Percentiles rank a stretch among this genome's conserved stretches.
phyloP scores from a whole-genome alignment of 116 monocot genomes.

The Thalassia testudinum region DNA sequence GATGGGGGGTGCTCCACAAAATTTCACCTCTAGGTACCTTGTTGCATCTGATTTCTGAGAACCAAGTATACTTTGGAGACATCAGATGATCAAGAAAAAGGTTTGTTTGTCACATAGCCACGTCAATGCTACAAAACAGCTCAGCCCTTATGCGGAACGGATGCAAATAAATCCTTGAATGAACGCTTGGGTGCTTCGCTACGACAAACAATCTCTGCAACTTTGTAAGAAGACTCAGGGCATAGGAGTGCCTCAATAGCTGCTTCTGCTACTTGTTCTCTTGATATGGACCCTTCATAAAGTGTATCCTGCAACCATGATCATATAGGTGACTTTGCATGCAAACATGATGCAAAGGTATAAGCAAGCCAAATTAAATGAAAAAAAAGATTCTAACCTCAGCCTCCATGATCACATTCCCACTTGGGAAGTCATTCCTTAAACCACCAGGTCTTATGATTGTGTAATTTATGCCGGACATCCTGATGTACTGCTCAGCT shows the following conservation, averaged over 20 bases:
- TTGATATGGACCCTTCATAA: conserved; percentile 60
- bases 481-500: conserved; percentile 53
- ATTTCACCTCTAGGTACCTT: too few relatives aligned
- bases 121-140: too few relatives aligned
- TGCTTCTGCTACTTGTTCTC: conserved; percentile 73
- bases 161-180: conserved; percentile 30
- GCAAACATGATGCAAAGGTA: background rate
- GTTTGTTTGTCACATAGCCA: too few relatives aligned
- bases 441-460: conserved; percentile 73
- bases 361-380: background rate
- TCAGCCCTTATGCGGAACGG: conserved; percentile 12
- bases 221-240: conserved; percentile 49
- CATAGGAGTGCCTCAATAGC: conserved; percentile 49
- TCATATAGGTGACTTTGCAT: background rate
- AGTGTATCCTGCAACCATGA: conserved; percentile 45
- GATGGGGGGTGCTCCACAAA: too few relatives aligned
- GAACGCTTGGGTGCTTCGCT: conserved; percentile 26
- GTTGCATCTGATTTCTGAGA: too few relatives aligned
- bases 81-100: too few relatives aligned
- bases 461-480: conserved; percentile 64
- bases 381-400: conserved; percentile 28
- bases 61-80: too few relatives aligned
- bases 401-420: conserved; percentile 58
- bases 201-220: conserved; percentile 57
- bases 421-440: conserved; percentile 41